phyloP scores from a whole-genome alignment of 768 basidiomycete species.

The Gloeopeniophorella convolvens region DNA sequence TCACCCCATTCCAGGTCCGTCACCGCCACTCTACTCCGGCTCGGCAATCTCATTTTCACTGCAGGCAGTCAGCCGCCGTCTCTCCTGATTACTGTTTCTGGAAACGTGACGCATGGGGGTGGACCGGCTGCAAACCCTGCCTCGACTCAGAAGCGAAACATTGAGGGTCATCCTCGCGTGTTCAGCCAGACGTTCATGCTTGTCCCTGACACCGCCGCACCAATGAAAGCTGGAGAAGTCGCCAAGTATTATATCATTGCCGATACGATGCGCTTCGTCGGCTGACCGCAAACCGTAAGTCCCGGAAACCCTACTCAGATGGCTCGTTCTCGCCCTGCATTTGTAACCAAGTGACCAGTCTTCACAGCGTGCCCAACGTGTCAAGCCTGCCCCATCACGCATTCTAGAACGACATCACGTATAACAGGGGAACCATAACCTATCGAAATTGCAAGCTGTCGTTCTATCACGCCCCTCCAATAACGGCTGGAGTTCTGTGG shows the following conservation, averaged over 20 bases:
- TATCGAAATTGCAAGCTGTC: background rate
- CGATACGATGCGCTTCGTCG: conserved; percentile 78
- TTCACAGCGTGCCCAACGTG: background rate
- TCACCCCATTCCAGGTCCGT: conserved; percentile 75
- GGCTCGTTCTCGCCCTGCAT: background rate
- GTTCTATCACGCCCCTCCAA: background rate
- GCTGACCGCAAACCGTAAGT: conserved; percentile 31
- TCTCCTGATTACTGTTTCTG: conserved; percentile 72
- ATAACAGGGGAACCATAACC: background rate
- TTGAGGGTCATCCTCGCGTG: conserved; percentile 76
- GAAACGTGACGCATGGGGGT: conserved; percentile 66
- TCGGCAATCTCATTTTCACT: background rate
- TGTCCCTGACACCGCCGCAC: conserved; percentile 62
- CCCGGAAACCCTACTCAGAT: background rate
- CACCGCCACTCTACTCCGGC: background rate
- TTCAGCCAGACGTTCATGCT: conserved; percentile 88
- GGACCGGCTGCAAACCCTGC: conserved; percentile 53
- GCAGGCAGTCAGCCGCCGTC: conserved; percentile 74
- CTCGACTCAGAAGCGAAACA: conserved; percentile 35
- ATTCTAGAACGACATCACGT: background rate
- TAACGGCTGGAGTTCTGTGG: background rate
- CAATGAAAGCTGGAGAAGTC: conserved; percentile 63
- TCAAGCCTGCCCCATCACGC: background rate
- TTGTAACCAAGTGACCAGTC: background rate
- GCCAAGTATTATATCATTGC: conserved; percentile 79